Base-by-base conservation (phyloP, 1,139 yeast species). In the Lodderomyces margitis region DNA sequence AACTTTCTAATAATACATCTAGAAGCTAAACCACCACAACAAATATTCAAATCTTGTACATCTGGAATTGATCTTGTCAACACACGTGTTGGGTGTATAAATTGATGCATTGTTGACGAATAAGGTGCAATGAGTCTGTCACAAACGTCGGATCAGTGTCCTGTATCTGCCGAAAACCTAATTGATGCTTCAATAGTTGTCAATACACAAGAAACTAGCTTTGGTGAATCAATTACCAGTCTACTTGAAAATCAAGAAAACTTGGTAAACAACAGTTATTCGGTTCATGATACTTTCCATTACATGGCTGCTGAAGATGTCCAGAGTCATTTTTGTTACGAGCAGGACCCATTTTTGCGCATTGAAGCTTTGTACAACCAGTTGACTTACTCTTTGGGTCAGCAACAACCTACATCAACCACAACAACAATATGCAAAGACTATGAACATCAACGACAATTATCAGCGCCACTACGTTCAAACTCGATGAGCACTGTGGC, bases 71-170 rank as follows among this genome's bases (percentile, higher is more conserved):
- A n/a, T n/a, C n/a, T n/a, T n/a, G n/a, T n/a, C n/a, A n/a, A n/a
- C n/a, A n/a, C n/a, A n/a, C n/a, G n/a, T n/a, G n/a, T n/a, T n/a
- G n/a, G n/a, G n/a, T n/a, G n/a, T n/a, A n/a, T n/a, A n/a, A n/a
- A n/a, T n/a, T n/a, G n/a, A n/a, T n/a, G n/a, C n/a, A n/a, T n/a
- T n/a, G n/a, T n/a, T n/a, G n/a, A n/a, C n/a, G n/a, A n/a, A n/a
- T n/a, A n/a, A n/a, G n/a, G n/a, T n/a, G n/a, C 30, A 27, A 28
- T 28, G 32, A 28, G 32, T 28, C 32, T 28, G 32, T 15, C 32
- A 28, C 32, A 28, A 28, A 28, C 32, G 3, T 28, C 32, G 7
- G 19, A 28, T 15, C 32, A 28, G 19, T 10, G 32, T 14, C 32
- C 32, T 7, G 32, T 28, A 14, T 28, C 32, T 6, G 16, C 32